Evolutionary conservation across 768 basidiomycete species (phyloP).

Genomic region (Boletus reticuloceps): DNA sequence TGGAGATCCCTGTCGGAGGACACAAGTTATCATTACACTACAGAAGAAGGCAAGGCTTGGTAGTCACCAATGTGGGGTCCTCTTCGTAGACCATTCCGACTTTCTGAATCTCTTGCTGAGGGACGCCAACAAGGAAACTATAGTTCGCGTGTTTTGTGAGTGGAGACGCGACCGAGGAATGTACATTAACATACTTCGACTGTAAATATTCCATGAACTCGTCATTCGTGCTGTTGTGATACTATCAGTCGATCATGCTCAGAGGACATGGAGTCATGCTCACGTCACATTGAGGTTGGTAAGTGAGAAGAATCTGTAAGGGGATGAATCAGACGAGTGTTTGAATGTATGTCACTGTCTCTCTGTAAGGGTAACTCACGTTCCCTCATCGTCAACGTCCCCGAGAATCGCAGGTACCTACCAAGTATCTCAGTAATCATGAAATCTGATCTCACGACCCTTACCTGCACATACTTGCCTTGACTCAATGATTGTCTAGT

Average conservation of each 20-base stretch:
- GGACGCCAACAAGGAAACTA: conserved; percentile 13
- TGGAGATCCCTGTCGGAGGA: conserved; percentile 20
- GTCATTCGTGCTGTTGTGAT: not conserved
- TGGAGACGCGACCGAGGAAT: not conserved
- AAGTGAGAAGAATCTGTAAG: conserved; percentile 28
- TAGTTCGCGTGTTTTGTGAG: not conserved
- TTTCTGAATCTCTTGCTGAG: not conserved
- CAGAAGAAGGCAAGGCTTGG: not conserved
- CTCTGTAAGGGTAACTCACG: not conserved
- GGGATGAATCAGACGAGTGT: not conserved
- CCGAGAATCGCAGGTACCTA: conserved; percentile 1
- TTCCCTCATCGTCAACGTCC: conserved; percentile 1
- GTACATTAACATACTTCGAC: not conserved
- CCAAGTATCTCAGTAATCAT: not conserved
- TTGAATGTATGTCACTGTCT: not conserved
- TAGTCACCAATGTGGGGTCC: not conserved
- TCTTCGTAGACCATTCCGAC: conserved; percentile 6
- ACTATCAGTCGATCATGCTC: not conserved
- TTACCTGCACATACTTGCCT: conserved; percentile 34
- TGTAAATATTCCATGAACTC: conserved; percentile 2
- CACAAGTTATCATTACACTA: not conserved
- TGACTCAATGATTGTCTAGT: conserved; percentile 4
- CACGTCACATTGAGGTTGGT: conserved; percentile 7
- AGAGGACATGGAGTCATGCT: conserved; percentile 13
- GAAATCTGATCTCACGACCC: not conserved